Conservation (phyloP, 169 alveolate genomes). For the Ichthyophthirius multifiliis region DNA sequence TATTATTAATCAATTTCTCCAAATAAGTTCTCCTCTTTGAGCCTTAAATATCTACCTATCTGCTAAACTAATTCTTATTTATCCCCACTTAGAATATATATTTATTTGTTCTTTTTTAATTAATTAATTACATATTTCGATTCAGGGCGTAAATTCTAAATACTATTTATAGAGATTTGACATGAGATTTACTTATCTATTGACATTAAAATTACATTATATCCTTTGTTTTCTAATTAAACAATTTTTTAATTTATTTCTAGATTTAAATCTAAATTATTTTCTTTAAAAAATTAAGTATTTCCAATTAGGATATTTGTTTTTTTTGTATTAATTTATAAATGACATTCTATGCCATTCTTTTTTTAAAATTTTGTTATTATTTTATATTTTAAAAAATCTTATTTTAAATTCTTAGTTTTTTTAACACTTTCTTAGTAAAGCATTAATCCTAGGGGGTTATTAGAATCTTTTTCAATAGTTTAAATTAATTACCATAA, state of each 20-base stretch:
- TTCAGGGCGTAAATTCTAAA: slow-evolving; percentile 33
- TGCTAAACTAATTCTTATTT: slow-evolving; percentile 16
- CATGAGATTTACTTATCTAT: not conserved
- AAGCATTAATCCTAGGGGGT: slow-evolving; percentile 3
- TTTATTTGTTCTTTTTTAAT: slow-evolving; percentile 16
- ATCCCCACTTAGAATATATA: slow-evolving; percentile 34
- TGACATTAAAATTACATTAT: slow-evolving; percentile 12
- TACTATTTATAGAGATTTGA: slow-evolving; percentile 12
- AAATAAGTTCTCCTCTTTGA: not conserved
- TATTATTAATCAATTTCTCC: slow-evolving; percentile 40
- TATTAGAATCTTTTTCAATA: not conserved
- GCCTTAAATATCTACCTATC: slow-evolving; percentile 19
- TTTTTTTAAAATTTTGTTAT: not conserved
- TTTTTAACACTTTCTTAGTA: not conserved
- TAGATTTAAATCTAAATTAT: not conserved
- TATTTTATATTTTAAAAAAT: not conserved
- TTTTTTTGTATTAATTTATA: not conserved
- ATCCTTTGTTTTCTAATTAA: not conserved
- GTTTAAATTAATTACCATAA: not conserved
- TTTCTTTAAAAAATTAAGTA: not conserved
- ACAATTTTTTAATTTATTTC: not conserved
- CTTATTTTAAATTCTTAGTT: not conserved
- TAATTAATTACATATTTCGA: slow-evolving; percentile 17
- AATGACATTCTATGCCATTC: not conserved
- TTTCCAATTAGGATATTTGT: slow-evolving; percentile 12